These are phyloP conservation scores for Arthrobotrys sinensis DNA, from an alignment of 2,329 filamentous ascomycete genomes.

Conservation along the genomic window DNA sequence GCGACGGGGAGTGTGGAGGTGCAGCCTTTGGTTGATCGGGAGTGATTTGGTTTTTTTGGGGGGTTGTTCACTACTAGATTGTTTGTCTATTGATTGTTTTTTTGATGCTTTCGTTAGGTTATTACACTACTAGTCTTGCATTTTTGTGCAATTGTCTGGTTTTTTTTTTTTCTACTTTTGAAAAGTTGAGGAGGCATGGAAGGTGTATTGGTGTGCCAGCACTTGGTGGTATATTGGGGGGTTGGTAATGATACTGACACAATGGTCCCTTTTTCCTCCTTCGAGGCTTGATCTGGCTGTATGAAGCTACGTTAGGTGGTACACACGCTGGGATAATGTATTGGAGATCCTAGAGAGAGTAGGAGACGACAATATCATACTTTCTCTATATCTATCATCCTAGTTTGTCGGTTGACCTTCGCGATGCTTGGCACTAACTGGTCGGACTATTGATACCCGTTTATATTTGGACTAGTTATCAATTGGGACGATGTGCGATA, in stretches of 20 bases:
- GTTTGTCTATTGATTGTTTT: background rate
- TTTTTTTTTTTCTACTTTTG: background rate
- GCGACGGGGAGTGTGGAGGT: conserved; percentile 29
- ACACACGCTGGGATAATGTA: background rate
- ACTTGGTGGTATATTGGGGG: background rate
- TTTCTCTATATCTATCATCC: too few relatives aligned
- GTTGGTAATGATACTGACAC: conserved; percentile 5
- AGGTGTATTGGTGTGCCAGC: background rate
- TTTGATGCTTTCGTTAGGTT: background rate
- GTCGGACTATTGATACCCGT: too few relatives aligned
- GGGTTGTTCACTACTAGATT: background rate
- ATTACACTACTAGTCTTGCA: background rate
- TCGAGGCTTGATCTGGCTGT: background rate
- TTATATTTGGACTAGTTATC: too few relatives aligned
- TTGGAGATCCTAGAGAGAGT: too few relatives aligned
- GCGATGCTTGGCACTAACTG: too few relatives aligned
- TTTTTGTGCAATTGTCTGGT: background rate
- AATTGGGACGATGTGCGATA: too few relatives aligned
- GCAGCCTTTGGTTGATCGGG: conserved; percentile 42
- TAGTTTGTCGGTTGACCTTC: too few relatives aligned
- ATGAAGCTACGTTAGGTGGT: background rate
- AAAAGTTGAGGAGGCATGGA: conserved; percentile 3
- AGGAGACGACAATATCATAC: too few relatives aligned
- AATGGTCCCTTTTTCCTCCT: background rate
- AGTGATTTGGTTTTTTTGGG: background rate